Conservation (phyloP, 306 rosid genomes). For the Lathyrus sativus region DNA sequence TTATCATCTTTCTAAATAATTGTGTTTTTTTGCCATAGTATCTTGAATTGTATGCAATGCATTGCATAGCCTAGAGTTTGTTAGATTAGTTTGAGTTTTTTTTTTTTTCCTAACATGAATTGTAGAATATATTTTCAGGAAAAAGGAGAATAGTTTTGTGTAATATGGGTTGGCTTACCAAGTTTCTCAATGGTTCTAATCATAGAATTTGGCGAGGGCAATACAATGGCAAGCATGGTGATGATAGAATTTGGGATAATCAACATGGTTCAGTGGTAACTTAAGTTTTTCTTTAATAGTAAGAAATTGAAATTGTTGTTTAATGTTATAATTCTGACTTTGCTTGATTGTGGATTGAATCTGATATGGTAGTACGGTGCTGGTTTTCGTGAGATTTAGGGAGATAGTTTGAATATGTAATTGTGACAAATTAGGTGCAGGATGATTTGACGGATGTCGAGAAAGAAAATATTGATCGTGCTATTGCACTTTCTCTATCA, state of each 20-base stretch:
- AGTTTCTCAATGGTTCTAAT: conserved; percentile 69
- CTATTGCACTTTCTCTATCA: conserved; percentile 75
- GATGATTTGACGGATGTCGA: conserved; percentile 59
- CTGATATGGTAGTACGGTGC: neutral
- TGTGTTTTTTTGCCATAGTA: neutral
- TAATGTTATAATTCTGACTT: neutral
- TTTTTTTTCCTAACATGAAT: conserved; percentile 10
- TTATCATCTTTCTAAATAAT: neutral
- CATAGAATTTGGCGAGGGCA: conserved; percentile 51
- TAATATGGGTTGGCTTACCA: conserved; percentile 80
- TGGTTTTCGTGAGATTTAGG: conserved; percentile 21
- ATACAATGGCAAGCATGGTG: conserved; percentile 54
- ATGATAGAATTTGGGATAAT: conserved; percentile 55
- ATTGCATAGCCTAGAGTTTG: conserved; percentile 10
- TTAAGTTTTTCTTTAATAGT: conserved; percentile 24
- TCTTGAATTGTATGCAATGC: conserved; percentile 12
- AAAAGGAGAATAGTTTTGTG: conserved; percentile 39
- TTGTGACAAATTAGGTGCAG: conserved; percentile 53
- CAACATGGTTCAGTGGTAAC: conserved; percentile 67
- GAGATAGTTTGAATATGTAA: conserved; percentile 37
- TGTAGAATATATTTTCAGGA: conserved; percentile 42
- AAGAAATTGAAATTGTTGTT: conserved; percentile 13
- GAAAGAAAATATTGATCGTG: conserved; percentile 64
- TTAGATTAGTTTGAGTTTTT: conserved; percentile 17
- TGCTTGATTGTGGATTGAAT: too few relatives aligned